Base-by-base conservation (phyloP, 179 eudicot genomes). In the Beta macrorhiza region DNA sequence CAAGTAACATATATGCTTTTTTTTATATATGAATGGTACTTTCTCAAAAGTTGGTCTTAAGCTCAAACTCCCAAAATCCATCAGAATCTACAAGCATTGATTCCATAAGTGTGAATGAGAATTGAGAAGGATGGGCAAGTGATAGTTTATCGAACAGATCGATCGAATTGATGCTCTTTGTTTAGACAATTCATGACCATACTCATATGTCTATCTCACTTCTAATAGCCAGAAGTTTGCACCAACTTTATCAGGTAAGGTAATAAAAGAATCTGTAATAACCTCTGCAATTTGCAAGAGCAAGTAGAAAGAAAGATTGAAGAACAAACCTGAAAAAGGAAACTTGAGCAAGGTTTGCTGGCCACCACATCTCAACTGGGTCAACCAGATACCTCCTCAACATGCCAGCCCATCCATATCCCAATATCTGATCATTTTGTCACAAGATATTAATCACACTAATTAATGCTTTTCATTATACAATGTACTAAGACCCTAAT, bases 331-430 rank as follows among this genome's bases (percentile, higher is more conserved):
- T 91, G 84, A 93, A 96, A 76, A 94, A 90, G 81, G 99, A 93
- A 78, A 96, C 99, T 85, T 94, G 98, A 64, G 99, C 99, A 58
- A 96, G 89, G 78, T 91, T 94, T 78, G 98, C 80, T 83, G 99
- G 99, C 99, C 99, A 96, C 99, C 99, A 96, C 99, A 96, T 96
- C 81, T 93, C 93, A 58, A 91, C 97, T 25, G 98, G 98, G 83
- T 94, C 97, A 74, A 96, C 98, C 76, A 95, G 90, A 84, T 92
- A 96, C 87, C 90, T 92, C 75, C 97, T 90, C 83, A 96, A 75
- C 86, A 96, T 88, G 70, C 99, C 98, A 69, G 98, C 99, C 98
- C 98, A 96, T 89, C 99, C 99, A 87, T 96, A 96, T 55, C 98
- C 99, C 68, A 96, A 11, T 56, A 94, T 83, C 98, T 95, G 91